phyloP scores from a whole-genome alignment of 495 filamentous ascomycete genomes.

The Penicillium cosmopolitanum region DNA sequence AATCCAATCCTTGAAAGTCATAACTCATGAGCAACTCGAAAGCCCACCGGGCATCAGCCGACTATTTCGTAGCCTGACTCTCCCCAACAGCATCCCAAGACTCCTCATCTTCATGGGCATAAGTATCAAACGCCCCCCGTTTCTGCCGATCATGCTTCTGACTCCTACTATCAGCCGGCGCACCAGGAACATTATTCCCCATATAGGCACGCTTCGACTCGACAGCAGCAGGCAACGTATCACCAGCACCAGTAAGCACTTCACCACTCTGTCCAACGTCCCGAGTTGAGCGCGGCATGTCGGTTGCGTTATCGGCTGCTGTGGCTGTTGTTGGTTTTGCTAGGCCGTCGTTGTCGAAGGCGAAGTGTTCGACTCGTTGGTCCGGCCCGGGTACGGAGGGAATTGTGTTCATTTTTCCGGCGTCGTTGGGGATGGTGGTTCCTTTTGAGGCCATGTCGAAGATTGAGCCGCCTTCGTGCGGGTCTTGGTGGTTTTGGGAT shows the following conservation, averaged over 20 bases:
- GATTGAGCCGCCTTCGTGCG: slow-evolving; percentile 40
- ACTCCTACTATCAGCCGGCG: slow-evolving; percentile 39
- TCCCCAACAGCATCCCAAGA: slow-evolving; percentile 24
- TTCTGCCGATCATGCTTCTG: slow-evolving; percentile 48
- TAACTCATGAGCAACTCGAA: no score
- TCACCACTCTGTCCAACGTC: slow-evolving; percentile 53
- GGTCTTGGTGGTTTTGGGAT: slow-evolving; percentile 14
- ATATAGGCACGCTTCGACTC: slow-evolving; percentile 52
- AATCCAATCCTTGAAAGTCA: no score
- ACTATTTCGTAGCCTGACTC: no score
- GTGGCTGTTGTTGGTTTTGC: slow-evolving; percentile 39
- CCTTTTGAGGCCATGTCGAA: slow-evolving; percentile 57
- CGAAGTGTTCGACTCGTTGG: slow-evolving; percentile 41
- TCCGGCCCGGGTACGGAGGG: slow-evolving; percentile 60
- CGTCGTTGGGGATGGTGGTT: slow-evolving; percentile 57
- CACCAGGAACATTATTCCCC: slow-evolving; percentile 37
- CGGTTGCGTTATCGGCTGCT: slow-evolving; percentile 56
- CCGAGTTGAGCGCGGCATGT: slow-evolving; percentile 52
- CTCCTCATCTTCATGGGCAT: slow-evolving; percentile 32
- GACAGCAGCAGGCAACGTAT: slow-evolving; percentile 45
- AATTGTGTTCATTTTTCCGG: slow-evolving; percentile 54
- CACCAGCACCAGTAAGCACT: slow-evolving; percentile 55
- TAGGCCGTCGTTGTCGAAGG: slow-evolving; percentile 36
- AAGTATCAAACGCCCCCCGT: slow-evolving; percentile 45
- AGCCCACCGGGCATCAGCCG: no score